These are phyloP conservation scores for Zygotorulaspora chibaensis DNA, from an alignment of 805 yeast species.

Conservation along the genomic window DNA sequence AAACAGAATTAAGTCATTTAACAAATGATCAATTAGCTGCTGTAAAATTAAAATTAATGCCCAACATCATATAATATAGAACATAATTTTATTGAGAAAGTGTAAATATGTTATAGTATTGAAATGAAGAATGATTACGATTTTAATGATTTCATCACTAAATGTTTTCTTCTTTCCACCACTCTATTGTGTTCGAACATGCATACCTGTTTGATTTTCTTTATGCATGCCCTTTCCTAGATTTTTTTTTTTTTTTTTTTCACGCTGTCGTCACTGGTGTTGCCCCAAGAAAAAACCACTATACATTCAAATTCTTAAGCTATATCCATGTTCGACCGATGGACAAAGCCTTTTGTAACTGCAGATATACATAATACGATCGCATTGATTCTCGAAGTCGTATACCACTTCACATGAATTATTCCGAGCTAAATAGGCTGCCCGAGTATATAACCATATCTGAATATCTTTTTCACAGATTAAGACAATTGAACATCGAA, in stretches of 20 bases:
- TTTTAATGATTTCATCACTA: not conserved
- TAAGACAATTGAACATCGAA: constrained; percentile 46
- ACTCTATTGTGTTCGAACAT: not conserved
- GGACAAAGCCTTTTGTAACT: not conserved
- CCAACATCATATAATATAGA: constrained; percentile 11
- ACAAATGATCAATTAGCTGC: constrained; percentile 26
- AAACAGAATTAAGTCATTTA: constrained; percentile 29
- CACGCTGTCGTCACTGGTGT: not conserved
- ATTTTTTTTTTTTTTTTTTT: not conserved
- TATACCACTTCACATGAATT: constrained; percentile 8
- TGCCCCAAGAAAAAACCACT: not conserved
- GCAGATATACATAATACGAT: not conserved
- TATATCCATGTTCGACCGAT: too few species aligned
- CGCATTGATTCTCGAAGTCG: not conserved
- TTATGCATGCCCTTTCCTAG: not conserved
- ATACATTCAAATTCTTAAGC: not conserved
- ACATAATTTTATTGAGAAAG: not conserved
- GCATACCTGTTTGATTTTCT: not conserved
- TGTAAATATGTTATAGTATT: constrained; percentile 1
- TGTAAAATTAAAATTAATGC: constrained; percentile 22
- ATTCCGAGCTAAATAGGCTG: constrained; percentile 13
- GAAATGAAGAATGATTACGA: constrained; percentile 9
- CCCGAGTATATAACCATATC: constrained; percentile 45
- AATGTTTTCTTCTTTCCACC: not conserved
- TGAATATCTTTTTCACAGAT: constrained; percentile 59